Conservation (phyloP, 345 rosid genomes). For the Hibiscus mutabilis region DNA sequence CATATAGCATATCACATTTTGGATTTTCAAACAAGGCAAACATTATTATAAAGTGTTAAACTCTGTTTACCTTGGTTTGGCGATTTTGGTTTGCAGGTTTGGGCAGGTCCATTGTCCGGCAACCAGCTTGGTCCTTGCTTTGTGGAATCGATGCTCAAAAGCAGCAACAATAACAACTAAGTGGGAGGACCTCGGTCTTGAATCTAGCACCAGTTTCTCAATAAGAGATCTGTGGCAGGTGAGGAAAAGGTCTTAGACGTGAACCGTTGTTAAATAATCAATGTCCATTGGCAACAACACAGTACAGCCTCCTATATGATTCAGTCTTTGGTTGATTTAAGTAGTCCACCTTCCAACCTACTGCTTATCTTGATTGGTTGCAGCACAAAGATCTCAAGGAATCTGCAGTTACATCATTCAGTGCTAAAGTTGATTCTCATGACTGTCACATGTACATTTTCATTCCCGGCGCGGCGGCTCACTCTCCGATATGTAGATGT, state of each 20-base stretch:
- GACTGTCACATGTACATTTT: slow-evolving; percentile 62
- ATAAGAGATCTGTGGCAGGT: slow-evolving; percentile 93
- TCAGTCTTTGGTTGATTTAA: neutral
- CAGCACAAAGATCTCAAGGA: slow-evolving; percentile 48
- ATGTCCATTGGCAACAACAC: neutral
- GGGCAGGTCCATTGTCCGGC: slow-evolving; percentile 90
- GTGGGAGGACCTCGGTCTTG: slow-evolving; percentile 55
- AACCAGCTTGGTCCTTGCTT: slow-evolving; percentile 63
- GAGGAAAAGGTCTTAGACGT: slow-evolving; percentile 8
- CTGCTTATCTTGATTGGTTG: neutral
- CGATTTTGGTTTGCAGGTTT: slow-evolving; percentile 38
- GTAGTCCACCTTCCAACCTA: neutral
- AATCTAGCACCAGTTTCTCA: slow-evolving; percentile 52
- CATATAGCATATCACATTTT: too few species aligned
- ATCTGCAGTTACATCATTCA: slow-evolving; percentile 50
- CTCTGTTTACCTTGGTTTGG: neutral
- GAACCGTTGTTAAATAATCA: neutral
- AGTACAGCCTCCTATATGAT: neutral
- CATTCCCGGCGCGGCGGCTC: slow-evolving; percentile 12
- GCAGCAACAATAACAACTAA: slow-evolving; percentile 39
- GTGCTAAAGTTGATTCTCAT: slow-evolving; percentile 54
- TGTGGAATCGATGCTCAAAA: slow-evolving; percentile 80
- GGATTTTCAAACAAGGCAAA: too few species aligned
- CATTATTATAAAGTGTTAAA: too few species aligned
- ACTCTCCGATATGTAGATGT: neutral